A percentile compares a stretch with the other conserved stretches of the same genome.
These are phyloP conservation scores for Chaetomium sp. DNA, from an alignment of 2,329 filamentous ascomycete species.

Conservation along the genomic window DNA sequence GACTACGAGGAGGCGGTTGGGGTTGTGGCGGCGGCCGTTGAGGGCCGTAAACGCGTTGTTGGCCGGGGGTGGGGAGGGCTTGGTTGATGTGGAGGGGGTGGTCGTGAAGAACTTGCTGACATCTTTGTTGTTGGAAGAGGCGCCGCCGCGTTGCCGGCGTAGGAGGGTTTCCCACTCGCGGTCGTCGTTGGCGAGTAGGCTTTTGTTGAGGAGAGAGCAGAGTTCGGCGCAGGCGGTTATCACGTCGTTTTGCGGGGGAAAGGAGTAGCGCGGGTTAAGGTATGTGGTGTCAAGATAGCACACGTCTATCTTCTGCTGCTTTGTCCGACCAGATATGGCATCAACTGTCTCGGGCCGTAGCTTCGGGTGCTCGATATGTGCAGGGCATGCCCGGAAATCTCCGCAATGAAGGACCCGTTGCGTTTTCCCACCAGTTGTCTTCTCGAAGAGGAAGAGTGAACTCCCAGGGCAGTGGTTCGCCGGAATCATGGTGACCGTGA, in stretches of 20 bases:
- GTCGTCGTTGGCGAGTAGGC: constrained; percentile 44
- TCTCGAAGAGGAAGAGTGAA: constrained; percentile 91
- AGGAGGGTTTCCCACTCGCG: constrained; percentile 51
- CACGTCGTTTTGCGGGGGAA: constrained; percentile 85
- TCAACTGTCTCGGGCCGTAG: constrained; percentile 76
- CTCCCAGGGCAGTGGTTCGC: constrained; percentile 97
- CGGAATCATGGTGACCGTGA: constrained; percentile 88
- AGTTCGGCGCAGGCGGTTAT: constrained; percentile 85
- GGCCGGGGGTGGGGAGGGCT: constrained; percentile 30
- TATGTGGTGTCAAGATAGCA: constrained; percentile 99
- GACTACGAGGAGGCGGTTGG: constrained; percentile 79
- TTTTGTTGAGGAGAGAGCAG: constrained; percentile 59
- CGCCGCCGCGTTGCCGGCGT: constrained; percentile 37
- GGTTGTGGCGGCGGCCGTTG: constrained; percentile 32
- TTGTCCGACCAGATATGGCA: constrained; percentile 66
- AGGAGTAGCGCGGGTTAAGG: constrained; percentile 91
- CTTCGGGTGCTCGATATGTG: constrained; percentile 79
- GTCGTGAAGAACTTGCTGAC: constrained; percentile 56
- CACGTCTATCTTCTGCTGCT: constrained; percentile 86
- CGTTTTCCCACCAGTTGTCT: constrained; percentile 62
- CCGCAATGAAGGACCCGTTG: constrained; percentile 93
- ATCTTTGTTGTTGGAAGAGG: constrained; percentile 44
- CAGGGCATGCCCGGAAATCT: constrained; percentile 88
- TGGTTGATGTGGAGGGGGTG: constrained; percentile 5
- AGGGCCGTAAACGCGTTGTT: constrained; percentile 36